Base-by-base conservation (phyloP, 2,329 filamentous ascomycete species). In the Gnomoniopsis sp. region DNA sequence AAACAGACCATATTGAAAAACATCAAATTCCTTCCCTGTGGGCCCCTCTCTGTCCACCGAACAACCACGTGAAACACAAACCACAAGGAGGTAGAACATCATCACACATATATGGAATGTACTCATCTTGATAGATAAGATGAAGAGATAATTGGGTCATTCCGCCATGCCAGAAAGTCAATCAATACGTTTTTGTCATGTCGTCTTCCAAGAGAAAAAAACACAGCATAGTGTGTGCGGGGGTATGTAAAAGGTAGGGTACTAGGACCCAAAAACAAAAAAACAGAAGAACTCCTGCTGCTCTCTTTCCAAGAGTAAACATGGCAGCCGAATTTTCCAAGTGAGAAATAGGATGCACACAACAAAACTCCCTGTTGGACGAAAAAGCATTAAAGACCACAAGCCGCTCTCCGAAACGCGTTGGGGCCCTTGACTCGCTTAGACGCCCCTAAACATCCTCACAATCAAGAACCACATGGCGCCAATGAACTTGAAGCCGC, bases 401-500 rank as follows among this genome's bases (percentile, higher is more conserved):
- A 52, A 52, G 49, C 19, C 19, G 12, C n/a, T n/a, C 41, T 44
- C 19, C n/a, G 14, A 10, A 17, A 19, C 10, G 4, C 41, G 19
- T 47, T 19, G 3, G 10, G 11, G 17, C 41, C 41, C 17, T 19
- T 10, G 15, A 6, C 47, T 49, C 23, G 47, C 30, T 54, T 41
- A 88, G 58, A 88, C 86, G 65, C 86, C 86, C 63, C 91, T 85
- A 73, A 96, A 93, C 84, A 96, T 83, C 68, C 92, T 82, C 58
- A 93, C 88, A 66, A 98, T 81, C 79, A 99, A 82, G 77, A 97
- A 97, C 91, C 92, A 96, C 74, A 91, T 80, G 0, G 90, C 90
- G 2, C 93, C 93, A 23, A 93, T 75, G 67, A 97, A 96, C 71
- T 93, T 90, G 75, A 97, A 93, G 2, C 86, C 84, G 23, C 89